Percentiles rank a stretch among this genome's conserved stretches.
These are phyloP conservation scores for Aspergillus thermomutatus DNA, from an alignment of 2,329 filamentous ascomycete genomes.

Conservation along the genomic window DNA sequence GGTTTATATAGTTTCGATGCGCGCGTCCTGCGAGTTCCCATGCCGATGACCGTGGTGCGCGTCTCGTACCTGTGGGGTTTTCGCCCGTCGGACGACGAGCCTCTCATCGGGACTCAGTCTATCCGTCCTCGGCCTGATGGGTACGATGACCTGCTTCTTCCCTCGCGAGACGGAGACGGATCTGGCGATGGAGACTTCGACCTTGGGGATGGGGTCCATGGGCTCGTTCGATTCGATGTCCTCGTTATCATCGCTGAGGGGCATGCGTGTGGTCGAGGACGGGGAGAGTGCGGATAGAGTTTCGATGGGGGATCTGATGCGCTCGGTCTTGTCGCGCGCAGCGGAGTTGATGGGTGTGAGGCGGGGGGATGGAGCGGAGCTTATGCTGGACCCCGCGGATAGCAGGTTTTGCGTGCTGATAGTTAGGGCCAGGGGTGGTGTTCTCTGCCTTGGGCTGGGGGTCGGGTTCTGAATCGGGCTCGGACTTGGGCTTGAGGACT, in stretches of 20 bases:
- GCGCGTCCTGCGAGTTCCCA: conserved; percentile 30
- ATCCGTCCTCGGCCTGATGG: conserved; percentile 25
- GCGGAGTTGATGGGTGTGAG: conserved; percentile 12
- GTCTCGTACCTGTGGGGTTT: conserved; percentile 28
- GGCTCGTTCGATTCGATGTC: conserved; percentile 6
- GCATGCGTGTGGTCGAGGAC: conserved; percentile 14
- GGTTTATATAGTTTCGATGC: conserved; percentile 26
- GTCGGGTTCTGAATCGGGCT: background rate
- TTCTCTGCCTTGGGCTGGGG: background rate
- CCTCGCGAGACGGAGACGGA: conserved; percentile 37
- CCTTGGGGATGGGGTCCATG: conserved; percentile 10
- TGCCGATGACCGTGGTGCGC: conserved; percentile 27
- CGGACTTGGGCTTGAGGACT: background rate
- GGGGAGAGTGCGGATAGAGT: conserved; percentile 13
- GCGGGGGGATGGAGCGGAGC: conserved; percentile 12
- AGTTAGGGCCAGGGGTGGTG: conserved; percentile 4
- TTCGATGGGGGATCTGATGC: conserved; percentile 15
- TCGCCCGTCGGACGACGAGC: conserved; percentile 24
- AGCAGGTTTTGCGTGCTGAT: conserved; percentile 14
- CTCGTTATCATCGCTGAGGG: conserved; percentile 13
- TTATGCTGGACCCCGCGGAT: conserved; percentile 9
- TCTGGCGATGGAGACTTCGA: conserved; percentile 38
- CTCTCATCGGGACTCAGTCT: conserved; percentile 27
- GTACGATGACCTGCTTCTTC: conserved; percentile 36
- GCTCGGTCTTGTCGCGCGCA: conserved; percentile 8